Base-by-base conservation (phyloP, 1,284 basidiomycete genomes). In the Irpex sp. region DNA sequence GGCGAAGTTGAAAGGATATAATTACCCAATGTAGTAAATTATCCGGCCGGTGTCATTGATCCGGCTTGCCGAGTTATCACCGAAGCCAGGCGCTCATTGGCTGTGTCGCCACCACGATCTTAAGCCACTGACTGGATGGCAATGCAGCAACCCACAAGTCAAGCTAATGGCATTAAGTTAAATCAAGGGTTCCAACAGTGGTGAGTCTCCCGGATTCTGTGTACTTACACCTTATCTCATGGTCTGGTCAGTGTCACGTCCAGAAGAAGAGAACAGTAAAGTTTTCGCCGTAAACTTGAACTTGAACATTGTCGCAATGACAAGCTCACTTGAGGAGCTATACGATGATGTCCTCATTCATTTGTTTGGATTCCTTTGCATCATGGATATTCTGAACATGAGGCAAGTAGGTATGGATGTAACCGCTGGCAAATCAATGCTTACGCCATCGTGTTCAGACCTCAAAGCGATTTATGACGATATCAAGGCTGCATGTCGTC, bases 261-360 rank as follows among this genome's bases (percentile, higher is more conserved):
- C 31, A 7, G 31, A 34, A 34, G 31, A 34, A 34, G 26, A 6
- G 31, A 6, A 34, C 31, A 34, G 5, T 34, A 34, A 17, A 52
- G 49, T 52, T 4, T 1, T 26, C 15, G 11, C 44, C 4, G 44
- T n/a, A 13, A 5, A 4, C 26, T 26, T 26, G 26, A 13, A 13
- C 13, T 48, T 48, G 13, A 48, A 48, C 17, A 48, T 15, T 17
- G 13, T 6, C 9, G 9, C 17, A 0, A 61, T 57, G 54, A n/a
- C 60, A 19, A 40, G 17, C 5, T 31, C 37, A 44, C 52, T 63
- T 13, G 19, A 21, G 6, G 58, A 66, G 0, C 62, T 75, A 0
- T 66, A 82, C 63, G 80, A 85, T 54, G 86, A 88, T 69, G 77
- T 79, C 8, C 73, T 86, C 37, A 76, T 86, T 59, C 73, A 72